Percentiles rank a stretch among this genome's conserved stretches.
Evolutionary conservation across 1,139 yeast genomes (phyloP).

Genomic region (Geotrichum phurueaensis): DNA sequence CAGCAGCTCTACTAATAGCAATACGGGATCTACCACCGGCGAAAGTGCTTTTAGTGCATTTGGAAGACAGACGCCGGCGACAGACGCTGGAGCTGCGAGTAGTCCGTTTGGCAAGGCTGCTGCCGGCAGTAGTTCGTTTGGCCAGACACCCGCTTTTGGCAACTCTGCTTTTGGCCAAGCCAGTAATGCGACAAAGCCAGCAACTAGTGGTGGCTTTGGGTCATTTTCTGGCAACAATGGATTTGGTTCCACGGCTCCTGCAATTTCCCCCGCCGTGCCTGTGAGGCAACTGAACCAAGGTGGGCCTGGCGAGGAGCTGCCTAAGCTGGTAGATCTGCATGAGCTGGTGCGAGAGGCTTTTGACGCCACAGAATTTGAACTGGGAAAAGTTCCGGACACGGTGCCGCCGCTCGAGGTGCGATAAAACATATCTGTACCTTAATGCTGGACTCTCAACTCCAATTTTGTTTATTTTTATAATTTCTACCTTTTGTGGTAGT

Average conservation of each 20-base stretch:
- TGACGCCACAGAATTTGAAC: slow-evolving; percentile 44
- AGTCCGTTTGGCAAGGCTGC: not conserved
- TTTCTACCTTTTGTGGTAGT: not conserved
- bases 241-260: slow-evolving; percentile 7
- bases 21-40: slow-evolving; percentile 14
- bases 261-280: not conserved
- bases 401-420: slow-evolving; percentile 63
- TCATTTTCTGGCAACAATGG: slow-evolving; percentile 9
- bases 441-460: not conserved
- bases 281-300: slow-evolving; percentile 14
- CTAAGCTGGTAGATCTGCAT: slow-evolving; percentile 38
- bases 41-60: slow-evolving; percentile 6
- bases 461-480: too few relatives aligned
- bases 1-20: slow-evolving; percentile 5
- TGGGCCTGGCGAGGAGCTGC: slow-evolving; percentile 34
- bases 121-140: not conserved
- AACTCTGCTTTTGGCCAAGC: not conserved
- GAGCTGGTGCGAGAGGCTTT: slow-evolving; percentile 47
- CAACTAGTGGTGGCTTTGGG: slow-evolving; percentile 16
- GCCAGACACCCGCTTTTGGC: slow-evolving; percentile 11
- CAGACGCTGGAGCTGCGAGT: not conserved
- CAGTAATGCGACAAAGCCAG: slow-evolving; percentile 10
- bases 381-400: slow-evolving; percentile 72
- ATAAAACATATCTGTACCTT: slow-evolving; percentile 23
- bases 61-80: not conserved